These are phyloP conservation scores for Cyclotella sp. DNA, from an alignment of 108 stramenopile genomes.

Conservation along the genomic window DNA sequence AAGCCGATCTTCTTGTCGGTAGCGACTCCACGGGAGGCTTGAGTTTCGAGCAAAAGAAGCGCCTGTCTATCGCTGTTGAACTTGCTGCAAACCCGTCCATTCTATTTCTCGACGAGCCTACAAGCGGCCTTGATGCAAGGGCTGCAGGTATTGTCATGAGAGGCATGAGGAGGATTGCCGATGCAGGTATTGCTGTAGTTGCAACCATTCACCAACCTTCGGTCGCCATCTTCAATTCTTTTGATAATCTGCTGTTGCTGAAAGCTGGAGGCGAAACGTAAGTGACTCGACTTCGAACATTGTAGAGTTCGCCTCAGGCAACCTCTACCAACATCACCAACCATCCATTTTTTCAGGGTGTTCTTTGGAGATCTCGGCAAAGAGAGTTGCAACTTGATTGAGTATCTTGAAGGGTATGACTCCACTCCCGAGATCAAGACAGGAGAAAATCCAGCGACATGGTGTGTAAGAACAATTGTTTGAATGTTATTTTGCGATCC, in stretches of 20 bases:
- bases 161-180: slow-evolving; percentile 64
- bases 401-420: slow-evolving; percentile 66
- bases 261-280: slow-evolving; percentile 79
- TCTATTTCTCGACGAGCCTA: slow-evolving; percentile 46
- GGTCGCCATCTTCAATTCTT: slow-evolving; percentile 77
- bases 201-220: slow-evolving; percentile 92
- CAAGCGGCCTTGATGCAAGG: slow-evolving; percentile 62
- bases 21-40: slow-evolving; percentile 52
- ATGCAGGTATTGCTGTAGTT: slow-evolving; percentile 65
- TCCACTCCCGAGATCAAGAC: slow-evolving; percentile 55
- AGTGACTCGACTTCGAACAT: neutral
- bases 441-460: slow-evolving; percentile 78
- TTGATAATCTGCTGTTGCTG: slow-evolving; percentile 77
- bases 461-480: neutral
- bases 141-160: slow-evolving; percentile 70
- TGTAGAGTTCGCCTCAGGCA: neutral
- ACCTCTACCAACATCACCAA: neutral
- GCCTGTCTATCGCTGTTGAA: slow-evolving; percentile 80
- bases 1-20: slow-evolving; percentile 70
- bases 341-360: slow-evolving; percentile 21
- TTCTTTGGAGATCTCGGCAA: slow-evolving; percentile 85
- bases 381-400: slow-evolving; percentile 57
- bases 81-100: slow-evolving; percentile 60
- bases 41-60: slow-evolving; percentile 78
- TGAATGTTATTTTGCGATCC: too few relatives aligned